Conservation (phyloP, 148 eudicot species). For the Heliamphora exappendiculata region DNA sequence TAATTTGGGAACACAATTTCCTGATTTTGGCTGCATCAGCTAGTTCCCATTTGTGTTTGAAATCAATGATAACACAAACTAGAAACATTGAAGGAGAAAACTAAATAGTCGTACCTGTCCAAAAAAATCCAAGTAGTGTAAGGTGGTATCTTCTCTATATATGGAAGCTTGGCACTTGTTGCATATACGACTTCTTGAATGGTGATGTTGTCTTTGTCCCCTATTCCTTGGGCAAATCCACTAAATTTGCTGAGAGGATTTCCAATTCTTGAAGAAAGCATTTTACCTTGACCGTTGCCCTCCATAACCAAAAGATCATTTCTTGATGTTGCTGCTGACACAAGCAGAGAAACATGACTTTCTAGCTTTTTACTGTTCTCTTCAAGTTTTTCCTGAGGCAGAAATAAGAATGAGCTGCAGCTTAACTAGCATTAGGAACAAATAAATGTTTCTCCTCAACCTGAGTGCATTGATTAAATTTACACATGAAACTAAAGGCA, state of each 20-base stretch:
- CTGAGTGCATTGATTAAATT: neutral
- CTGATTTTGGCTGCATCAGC: no score
- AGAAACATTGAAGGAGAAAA: neutral
- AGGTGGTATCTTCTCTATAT: slow-evolving; percentile 54
- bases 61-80: neutral
- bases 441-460: neutral
- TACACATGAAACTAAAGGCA: neutral
- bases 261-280: slow-evolving; percentile 41
- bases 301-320: slow-evolving; percentile 22
- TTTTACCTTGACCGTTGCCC: slow-evolving; percentile 24
- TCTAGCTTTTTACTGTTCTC: slow-evolving; percentile 44
- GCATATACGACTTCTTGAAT: slow-evolving; percentile 40
- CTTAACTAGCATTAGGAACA: neutral
- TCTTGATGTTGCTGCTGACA: slow-evolving; percentile 26
- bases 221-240: slow-evolving; percentile 41
- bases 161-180: slow-evolving; percentile 52
- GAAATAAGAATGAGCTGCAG: slow-evolving; percentile 7
- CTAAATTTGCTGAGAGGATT: slow-evolving; percentile 36
- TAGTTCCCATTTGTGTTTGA: neutral
- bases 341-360: slow-evolving; percentile 37
- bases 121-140: slow-evolving; percentile 81
- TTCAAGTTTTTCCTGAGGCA: slow-evolving; percentile 57
- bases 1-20: no score
- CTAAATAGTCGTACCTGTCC: slow-evolving; percentile 37
- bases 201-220: slow-evolving; percentile 35